These are phyloP conservation scores for Paracoccidioides lutzii DNA, from an alignment of 2,329 filamentous ascomycete genomes.

Conservation along the genomic window DNA sequence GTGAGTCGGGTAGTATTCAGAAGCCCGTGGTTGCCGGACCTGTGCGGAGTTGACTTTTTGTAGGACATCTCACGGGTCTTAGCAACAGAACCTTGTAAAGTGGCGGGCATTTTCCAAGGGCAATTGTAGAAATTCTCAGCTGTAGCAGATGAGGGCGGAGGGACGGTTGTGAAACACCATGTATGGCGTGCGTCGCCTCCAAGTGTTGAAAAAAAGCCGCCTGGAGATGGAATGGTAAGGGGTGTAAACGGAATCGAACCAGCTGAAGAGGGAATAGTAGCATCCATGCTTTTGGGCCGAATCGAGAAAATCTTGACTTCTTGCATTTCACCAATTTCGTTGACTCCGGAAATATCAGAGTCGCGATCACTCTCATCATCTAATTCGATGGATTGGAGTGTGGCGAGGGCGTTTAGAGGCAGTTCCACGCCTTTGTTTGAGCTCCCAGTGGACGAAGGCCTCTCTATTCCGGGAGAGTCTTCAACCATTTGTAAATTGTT, in stretches of 20 bases:
- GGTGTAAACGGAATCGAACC: slow-evolving; percentile 59
- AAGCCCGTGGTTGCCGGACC: not conserved
- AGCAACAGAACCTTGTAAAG: too few relatives aligned
- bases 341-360: slow-evolving; percentile 33
- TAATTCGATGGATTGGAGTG: slow-evolving; percentile 59
- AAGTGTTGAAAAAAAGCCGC: slow-evolving; percentile 80
- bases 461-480: slow-evolving; percentile 7
- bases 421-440: slow-evolving; percentile 51
- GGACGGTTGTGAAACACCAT: slow-evolving; percentile 55
- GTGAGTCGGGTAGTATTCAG: not conserved
- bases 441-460: slow-evolving; percentile 13
- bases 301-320: slow-evolving; percentile 42
- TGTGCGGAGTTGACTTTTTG: not conserved
- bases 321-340: slow-evolving; percentile 45
- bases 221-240: slow-evolving; percentile 80
- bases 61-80: not conserved
- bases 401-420: slow-evolving; percentile 67
- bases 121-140: slow-evolving; percentile 83
- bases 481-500: slow-evolving; percentile 10
- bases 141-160: slow-evolving; percentile 70
- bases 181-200: slow-evolving; percentile 63
- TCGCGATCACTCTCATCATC: slow-evolving; percentile 30
- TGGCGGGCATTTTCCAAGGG: slow-evolving; percentile 51
- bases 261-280: slow-evolving; percentile 40
- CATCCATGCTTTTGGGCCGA: slow-evolving; percentile 33